Conservation (phyloP, 345 rosid genomes). For the Zanthoxylum bungeanum region DNA sequence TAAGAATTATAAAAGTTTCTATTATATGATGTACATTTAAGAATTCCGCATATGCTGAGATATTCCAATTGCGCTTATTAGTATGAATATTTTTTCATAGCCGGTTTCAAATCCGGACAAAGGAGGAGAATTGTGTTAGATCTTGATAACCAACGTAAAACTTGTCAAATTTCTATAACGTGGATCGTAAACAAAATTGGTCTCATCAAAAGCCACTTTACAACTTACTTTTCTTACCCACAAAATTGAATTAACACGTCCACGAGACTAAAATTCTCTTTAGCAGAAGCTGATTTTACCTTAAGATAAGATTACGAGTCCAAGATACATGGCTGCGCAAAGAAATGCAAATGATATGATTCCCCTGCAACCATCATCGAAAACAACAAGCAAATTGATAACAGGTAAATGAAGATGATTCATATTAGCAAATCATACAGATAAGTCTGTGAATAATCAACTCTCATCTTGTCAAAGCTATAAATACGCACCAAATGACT, state of each 20-base stretch:
- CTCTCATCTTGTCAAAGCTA: not conserved
- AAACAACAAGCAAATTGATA: not conserved
- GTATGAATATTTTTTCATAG: no score
- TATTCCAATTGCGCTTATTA: no score
- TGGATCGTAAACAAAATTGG: no score
- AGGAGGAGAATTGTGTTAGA: no score
- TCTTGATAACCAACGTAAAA: no score
- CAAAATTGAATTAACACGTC: not conserved
- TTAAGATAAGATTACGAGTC: conserved; percentile 83
- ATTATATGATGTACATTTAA: not conserved
- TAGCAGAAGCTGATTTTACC: conserved; percentile 33
- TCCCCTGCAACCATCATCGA: conserved; percentile 61
- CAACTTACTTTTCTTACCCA: not conserved
- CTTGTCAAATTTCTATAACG: no score
- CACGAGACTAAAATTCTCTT: not conserved
- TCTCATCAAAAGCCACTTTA: not conserved
- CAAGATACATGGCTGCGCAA: conserved; percentile 71
- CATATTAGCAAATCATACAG: not conserved
- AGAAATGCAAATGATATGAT: conserved; percentile 86
- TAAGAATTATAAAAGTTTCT: not conserved
- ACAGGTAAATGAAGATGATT: not conserved
- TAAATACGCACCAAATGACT: conserved; percentile 68
- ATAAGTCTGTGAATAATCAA: not conserved
- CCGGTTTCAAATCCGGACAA: no score
- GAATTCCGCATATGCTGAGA: no score